Evolutionary conservation across 495 filamentous ascomycete genomes (phyloP), one percentile per base, ranked within the genome.

Genomic region (Tuber umbilicatum): DNA sequence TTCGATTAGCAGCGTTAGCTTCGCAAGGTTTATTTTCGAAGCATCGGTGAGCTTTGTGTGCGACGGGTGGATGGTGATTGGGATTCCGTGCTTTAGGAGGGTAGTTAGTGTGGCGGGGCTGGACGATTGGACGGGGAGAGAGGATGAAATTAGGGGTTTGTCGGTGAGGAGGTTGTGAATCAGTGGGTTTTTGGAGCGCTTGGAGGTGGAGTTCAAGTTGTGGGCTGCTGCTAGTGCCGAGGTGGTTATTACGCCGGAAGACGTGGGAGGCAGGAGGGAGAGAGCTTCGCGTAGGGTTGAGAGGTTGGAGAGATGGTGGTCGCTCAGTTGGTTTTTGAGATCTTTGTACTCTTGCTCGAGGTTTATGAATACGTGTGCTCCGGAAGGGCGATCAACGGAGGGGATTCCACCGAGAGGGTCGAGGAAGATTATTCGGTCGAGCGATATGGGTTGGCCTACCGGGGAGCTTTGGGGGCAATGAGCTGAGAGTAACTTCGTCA

Each of bases 161-260:
- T 99, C 94, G 23, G 95, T 99, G 27, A 99, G 88, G 12, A 98
- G 90, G 79, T 96, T 98, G 83, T 98, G 95, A 73, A 99, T 97
- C 17, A 99, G 87, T 1, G 94, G 93, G 81, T 99, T 98, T 77
- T 76, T 92, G 89, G 81, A 90, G 90, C 70, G 89, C 87, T 75
- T 93, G 87, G 0, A 93, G 94, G 68, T 89, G 88, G 2, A 94
- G 42, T 89, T 80, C 40, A 84, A 78, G 16, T 84, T 86, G 82
- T 74, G 84, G 73, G 82, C 82, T 42, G 94, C 91, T 6, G 92
- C 94, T 76, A 96, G 93, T 40, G 87, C 82, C 4, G 95, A 93
- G 6, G 92, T 97, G 2, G 94, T 95, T 75, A 98, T 90, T 9
- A 98, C 86, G 0, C 89, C 94, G 0, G 95, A 98, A 0, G 94